Evolutionary conservation across 1,284 basidiomycete species (phyloP).

Genomic region (Apiotrichum sp.): DNA sequence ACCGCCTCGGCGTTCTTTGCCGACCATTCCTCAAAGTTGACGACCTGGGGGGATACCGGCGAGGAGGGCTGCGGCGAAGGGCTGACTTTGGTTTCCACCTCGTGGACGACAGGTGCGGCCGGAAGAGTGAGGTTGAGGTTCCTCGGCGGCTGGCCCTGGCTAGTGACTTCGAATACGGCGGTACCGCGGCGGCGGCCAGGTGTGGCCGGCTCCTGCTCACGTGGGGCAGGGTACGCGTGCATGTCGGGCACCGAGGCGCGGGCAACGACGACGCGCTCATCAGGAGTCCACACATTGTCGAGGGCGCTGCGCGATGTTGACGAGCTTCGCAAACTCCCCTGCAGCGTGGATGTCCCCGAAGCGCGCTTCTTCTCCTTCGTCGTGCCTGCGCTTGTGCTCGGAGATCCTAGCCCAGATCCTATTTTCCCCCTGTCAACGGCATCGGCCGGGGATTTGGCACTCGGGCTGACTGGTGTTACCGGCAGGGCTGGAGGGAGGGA

Average conservation of each 20-base stretch:
- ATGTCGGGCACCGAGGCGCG: slow-evolving; percentile 9
- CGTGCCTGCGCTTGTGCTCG: too few relatives aligned
- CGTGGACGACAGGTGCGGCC: background rate
- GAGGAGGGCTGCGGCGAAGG: too few relatives aligned
- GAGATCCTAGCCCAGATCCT: too few relatives aligned
- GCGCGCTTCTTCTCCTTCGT: background rate
- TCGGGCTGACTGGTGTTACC: too few relatives aligned
- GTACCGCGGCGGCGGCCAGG: background rate
- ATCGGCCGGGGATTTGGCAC: background rate
- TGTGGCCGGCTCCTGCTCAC: background rate
- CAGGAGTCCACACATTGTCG: slow-evolving; percentile 6
- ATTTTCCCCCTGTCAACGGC: too few relatives aligned
- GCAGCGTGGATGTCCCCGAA: background rate
- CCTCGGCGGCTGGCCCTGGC: background rate
- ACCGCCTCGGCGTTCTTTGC: background rate
- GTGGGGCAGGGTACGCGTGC: background rate
- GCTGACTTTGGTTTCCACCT: background rate
- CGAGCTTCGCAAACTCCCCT: background rate
- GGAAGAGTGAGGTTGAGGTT: background rate
- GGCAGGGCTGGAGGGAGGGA: background rate
- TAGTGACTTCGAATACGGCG: background rate
- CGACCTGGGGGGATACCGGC: too few relatives aligned
- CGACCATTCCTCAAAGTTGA: background rate
- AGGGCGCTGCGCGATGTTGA: background rate
- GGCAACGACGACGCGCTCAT: slow-evolving; percentile 8